Evolutionary conservation across 768 basidiomycete genomes (phyloP).

Genomic region (Hemileccinum impolitum): DNA sequence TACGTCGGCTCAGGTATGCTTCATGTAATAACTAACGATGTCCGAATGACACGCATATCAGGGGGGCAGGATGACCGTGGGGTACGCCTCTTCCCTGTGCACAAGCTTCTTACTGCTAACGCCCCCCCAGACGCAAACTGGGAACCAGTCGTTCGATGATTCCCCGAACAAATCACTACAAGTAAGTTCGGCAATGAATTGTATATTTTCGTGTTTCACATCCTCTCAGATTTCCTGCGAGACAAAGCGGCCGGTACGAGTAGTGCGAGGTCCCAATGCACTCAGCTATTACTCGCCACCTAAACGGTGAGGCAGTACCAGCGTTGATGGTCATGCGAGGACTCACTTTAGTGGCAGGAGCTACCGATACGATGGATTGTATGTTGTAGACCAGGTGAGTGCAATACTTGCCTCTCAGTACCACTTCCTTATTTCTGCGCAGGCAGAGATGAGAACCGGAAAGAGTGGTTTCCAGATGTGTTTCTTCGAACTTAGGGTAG

Average conservation of each 20-base stretch:
- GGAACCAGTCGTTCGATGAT: slow-evolving; percentile 23
- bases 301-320: slow-evolving; percentile 17
- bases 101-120: not conserved
- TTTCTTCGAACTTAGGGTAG: slow-evolving; percentile 28
- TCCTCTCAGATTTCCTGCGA: slow-evolving; percentile 26
- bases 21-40: not conserved
- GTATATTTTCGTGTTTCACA: not conserved
- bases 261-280: slow-evolving; percentile 35
- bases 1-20: slow-evolving; percentile 34
- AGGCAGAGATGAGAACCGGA: slow-evolving; percentile 18
- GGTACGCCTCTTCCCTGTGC: slow-evolving; percentile 10
- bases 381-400: slow-evolving; percentile 25
- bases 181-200: slow-evolving; percentile 6
- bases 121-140: slow-evolving; percentile 18
- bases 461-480: slow-evolving; percentile 27
- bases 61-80: slow-evolving; percentile 22
- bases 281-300: slow-evolving; percentile 19
- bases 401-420: not conserved
- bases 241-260: slow-evolving; percentile 35
- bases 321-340: not conserved
- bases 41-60: not conserved
- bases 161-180: slow-evolving; percentile 17
- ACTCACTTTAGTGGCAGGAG: slow-evolving; percentile 13
- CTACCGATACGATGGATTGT: slow-evolving; percentile 34
- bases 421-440: slow-evolving; percentile 3